phyloP scores from a whole-genome alignment of 2,329 filamentous ascomycete species.

The Phyllachora maydis region DNA sequence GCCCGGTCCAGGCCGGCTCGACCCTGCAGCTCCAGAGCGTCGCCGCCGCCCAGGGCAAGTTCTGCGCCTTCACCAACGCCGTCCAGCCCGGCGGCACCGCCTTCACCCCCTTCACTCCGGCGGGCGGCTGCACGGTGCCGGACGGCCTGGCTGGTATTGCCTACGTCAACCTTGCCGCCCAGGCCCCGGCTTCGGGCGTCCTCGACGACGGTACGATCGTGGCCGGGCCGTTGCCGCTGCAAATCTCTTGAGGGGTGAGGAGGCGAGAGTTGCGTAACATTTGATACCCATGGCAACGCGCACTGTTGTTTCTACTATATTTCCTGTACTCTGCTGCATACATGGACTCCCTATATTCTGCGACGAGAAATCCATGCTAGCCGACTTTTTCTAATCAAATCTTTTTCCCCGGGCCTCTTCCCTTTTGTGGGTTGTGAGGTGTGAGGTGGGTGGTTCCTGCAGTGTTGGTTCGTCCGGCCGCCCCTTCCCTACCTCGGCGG shows the following conservation, averaged over 20 bases:
- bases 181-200: constrained; percentile 23
- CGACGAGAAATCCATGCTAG: no score
- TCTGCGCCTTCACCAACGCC: constrained; percentile 49
- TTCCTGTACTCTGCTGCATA: no score
- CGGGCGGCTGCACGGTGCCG: constrained; percentile 37
- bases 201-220: constrained; percentile 42
- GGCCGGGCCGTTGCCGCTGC: constrained; percentile 41
- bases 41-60: constrained; percentile 26
- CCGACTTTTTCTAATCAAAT: no score
- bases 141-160: constrained; percentile 39
- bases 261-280: no score
- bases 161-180: constrained; percentile 44
- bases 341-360: no score
- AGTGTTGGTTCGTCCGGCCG: no score
- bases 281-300: no score
- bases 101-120: constrained; percentile 34
- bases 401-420: no score
- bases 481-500: no score
- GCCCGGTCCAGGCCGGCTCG: constrained; percentile 17
- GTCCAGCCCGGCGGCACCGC: constrained; percentile 32
- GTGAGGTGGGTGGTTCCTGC: no score
- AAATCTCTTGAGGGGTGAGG: constrained; percentile 24
- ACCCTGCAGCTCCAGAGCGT: constrained; percentile 26
- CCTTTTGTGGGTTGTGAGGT: no score
- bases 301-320: no score